Conservation (phyloP, 2,329 filamentous ascomycete genomes). For the Epichloe festucae region DNA sequence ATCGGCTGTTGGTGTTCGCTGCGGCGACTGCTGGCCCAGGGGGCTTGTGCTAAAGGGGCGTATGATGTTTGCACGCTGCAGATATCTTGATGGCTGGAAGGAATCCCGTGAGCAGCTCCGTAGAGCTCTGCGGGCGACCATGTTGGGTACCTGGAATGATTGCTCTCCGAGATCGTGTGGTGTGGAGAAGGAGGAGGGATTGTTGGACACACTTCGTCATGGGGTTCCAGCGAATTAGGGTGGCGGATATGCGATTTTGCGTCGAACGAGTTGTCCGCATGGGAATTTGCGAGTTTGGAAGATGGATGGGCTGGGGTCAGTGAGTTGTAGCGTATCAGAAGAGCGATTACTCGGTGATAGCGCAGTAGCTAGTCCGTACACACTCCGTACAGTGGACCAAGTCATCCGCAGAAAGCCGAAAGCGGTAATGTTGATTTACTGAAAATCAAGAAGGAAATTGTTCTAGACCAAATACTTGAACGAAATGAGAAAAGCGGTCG, state of each 20-base stretch:
- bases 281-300: background rate
- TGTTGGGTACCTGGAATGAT: constrained; percentile 3
- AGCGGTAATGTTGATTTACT: background rate
- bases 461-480: background rate
- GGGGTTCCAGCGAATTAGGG: too few relatives aligned
- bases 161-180: background rate
- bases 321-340: background rate
- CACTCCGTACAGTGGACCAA: background rate
- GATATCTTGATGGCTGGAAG: constrained; percentile 9
- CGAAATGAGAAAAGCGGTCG: background rate
- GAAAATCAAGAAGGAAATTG: background rate
- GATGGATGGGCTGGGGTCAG: background rate
- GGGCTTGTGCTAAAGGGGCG: constrained; percentile 19
- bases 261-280: background rate
- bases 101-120: constrained; percentile 15
- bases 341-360: too few relatives aligned
- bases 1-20: constrained; percentile 22
- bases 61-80: constrained; percentile 5
- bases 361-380: background rate
- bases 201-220: too few relatives aligned
- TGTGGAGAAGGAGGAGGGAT: background rate
- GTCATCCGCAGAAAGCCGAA: background rate
- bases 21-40: constrained; percentile 10
- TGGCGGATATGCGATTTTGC: background rate
- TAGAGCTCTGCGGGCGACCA: constrained; percentile 19